Percentiles rank a stretch among this genome's conserved stretches.
Evolutionary conservation across 2,329 filamentous ascomycete genomes (phyloP).

Genomic region (Rhynchosporium graminicola): DNA sequence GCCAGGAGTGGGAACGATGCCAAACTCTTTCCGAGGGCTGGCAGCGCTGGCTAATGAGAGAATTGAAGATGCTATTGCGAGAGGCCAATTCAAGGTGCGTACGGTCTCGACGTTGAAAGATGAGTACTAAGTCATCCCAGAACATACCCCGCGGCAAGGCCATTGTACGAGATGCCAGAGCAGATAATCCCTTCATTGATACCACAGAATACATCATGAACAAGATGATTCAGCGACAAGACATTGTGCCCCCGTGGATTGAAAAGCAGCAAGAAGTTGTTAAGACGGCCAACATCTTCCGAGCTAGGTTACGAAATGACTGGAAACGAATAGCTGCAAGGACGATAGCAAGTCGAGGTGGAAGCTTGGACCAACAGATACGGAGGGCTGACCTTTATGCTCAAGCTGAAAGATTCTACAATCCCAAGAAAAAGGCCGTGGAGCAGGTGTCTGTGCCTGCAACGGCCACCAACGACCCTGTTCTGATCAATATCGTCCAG

Average conservation of each 20-base stretch:
- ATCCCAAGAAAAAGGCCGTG: slow-evolving; percentile 53
- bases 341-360: slow-evolving; percentile 75
- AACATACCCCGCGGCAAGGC: slow-evolving; percentile 79
- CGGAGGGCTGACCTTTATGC: slow-evolving; percentile 71
- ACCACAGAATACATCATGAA: slow-evolving; percentile 99
- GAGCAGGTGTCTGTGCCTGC: slow-evolving; percentile 52
- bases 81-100: slow-evolving; percentile 73
- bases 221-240: slow-evolving; percentile 95
- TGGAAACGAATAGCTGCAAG: slow-evolving; percentile 84
- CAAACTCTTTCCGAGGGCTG: slow-evolving; percentile 75
- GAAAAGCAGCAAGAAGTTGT: slow-evolving; percentile 94
- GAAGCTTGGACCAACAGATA: slow-evolving; percentile 73
- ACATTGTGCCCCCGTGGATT: slow-evolving; percentile 96
- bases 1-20: slow-evolving; percentile 70
- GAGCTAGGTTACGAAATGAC: slow-evolving; percentile 72
- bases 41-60: slow-evolving; percentile 83
- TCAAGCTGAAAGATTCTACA: slow-evolving; percentile 67
- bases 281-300: slow-evolving; percentile 68
- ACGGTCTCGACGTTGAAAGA: not conserved
- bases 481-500: slow-evolving; percentile 50
- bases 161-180: slow-evolving; percentile 78
- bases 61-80: slow-evolving; percentile 90
- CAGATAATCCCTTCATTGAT: slow-evolving; percentile 86
- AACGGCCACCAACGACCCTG: slow-evolving; percentile 50
- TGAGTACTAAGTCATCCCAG: slow-evolving; percentile 39